Base-by-base conservation (phyloP, 768 basidiomycete species). In the Lactarius hengduanensis region DNA sequence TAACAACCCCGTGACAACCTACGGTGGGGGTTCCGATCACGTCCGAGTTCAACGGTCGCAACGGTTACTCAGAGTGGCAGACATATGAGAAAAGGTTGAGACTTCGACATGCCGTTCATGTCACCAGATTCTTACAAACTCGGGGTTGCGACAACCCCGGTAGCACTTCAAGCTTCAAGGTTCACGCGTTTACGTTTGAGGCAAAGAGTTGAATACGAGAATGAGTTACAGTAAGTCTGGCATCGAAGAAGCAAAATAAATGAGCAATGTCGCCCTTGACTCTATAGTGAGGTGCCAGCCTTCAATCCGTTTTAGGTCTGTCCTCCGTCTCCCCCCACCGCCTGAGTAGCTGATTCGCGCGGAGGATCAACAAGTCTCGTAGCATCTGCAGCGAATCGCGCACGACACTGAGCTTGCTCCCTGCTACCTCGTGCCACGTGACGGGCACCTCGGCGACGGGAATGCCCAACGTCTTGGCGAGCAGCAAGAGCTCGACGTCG, bases 401-500 rank as follows among this genome's bases (percentile, higher is more conserved):
- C 66, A 92, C 82, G 53, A 98, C 87, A 69, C 89, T 87, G 68
- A 98, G 81, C 77, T 98, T 98, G 79, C 93, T 95, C 50, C 96
- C 96, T 0, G 87, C 83, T 3, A 98, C 91, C 77, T 98, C 96
- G 66, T 94, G 90, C 96, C 96, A 98, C 70, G 88, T 85, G 34
- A 98, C 88, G 0, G 93, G 86, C 8, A 97, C 92, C 74, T 98
- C 96, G 8, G 77, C 82, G 1, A 95, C 89, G 1, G 94, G 91
- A 65, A 97, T 89, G 10, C 80, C 72, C 47, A 90, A 80, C 74
- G 89, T 83, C 73, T 92, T 89, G 10, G 95, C 93, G 45, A 96
- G 82, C 11, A 97, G 80, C 22, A 98, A 80, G 5, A 97, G 84
- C 76, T 98, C 96, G 65, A 97, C 95, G 76, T 98, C 96, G 72